Evolutionary conservation across 2,329 filamentous ascomycete species (phyloP).

Genomic region (Knufia fluminis): DNA sequence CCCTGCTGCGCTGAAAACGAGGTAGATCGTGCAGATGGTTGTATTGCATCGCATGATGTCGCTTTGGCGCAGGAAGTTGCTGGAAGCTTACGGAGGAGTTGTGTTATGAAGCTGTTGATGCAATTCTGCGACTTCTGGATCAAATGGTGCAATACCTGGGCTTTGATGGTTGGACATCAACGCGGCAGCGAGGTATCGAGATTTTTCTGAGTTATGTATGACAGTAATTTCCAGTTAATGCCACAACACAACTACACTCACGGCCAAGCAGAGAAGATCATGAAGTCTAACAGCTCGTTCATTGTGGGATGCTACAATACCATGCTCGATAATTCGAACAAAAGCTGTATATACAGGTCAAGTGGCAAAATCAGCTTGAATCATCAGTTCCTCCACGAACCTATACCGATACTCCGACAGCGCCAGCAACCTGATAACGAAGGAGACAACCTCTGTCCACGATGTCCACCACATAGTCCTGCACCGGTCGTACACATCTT

Average conservation of each 20-base stretch:
- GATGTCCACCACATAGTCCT: not conserved
- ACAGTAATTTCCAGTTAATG: too few species aligned
- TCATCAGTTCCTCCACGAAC: not conserved
- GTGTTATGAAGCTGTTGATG: too few species aligned
- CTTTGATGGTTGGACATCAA: too few species aligned
- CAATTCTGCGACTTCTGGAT: too few species aligned
- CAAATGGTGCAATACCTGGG: too few species aligned
- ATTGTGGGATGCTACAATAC: too few species aligned
- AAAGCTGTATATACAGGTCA: not conserved
- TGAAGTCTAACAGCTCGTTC: constrained; percentile 1
- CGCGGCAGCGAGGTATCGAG: too few species aligned
- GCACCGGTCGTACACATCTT: constrained; percentile 1
- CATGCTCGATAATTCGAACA: not conserved
- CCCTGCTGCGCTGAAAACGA: not conserved
- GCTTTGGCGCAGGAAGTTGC: too few species aligned
- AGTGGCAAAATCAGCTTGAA: not conserved
- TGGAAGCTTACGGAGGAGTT: too few species aligned
- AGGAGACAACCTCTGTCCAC: not conserved
- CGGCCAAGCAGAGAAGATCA: not conserved
- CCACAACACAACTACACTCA: too few species aligned
- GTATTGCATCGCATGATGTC: not conserved
- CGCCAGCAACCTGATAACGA: not conserved
- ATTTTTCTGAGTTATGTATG: too few species aligned
- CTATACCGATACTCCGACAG: not conserved
- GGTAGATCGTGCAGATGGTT: not conserved